Conservation (phyloP, 1,284 basidiomycete genomes). For the Cryptococcus sp. region DNA sequence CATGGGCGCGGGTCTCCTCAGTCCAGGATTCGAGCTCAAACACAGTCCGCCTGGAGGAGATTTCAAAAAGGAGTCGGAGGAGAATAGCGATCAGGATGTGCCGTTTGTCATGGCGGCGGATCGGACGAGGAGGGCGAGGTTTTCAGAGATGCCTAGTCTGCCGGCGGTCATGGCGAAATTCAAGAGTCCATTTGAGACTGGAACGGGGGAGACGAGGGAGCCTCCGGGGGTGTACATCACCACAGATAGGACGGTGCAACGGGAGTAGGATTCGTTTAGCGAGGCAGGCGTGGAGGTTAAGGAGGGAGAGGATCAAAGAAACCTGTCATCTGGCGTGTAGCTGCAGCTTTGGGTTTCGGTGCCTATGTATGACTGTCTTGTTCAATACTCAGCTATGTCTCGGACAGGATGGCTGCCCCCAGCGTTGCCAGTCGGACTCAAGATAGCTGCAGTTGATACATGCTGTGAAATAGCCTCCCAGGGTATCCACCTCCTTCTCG, state of each 20-base stretch:
- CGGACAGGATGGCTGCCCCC: no score
- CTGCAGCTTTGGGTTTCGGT: no score
- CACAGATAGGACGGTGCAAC: conserved; percentile 9
- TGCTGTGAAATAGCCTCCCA: no score
- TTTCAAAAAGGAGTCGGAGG: background rate
- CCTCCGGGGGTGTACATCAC: conserved; percentile 21
- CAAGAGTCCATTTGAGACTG: conserved; percentile 19
- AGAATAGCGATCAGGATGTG: conserved; percentile 4
- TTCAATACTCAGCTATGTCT: no score
- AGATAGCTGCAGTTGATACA: no score
- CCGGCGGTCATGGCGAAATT: conserved; percentile 21
- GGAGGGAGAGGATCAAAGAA: no score
- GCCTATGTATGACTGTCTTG: no score
- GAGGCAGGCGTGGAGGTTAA: no score
- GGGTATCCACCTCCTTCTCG: no score
- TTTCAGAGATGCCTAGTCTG: conserved; percentile 17
- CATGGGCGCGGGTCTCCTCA: background rate
- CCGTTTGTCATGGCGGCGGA: conserved; percentile 17
- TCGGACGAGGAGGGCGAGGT: conserved; percentile 11
- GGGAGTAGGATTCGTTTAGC: background rate
- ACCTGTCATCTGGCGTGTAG: no score
- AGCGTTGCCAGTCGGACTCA: no score
- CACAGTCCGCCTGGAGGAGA: background rate
- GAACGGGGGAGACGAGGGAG: background rate
- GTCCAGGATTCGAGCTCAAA: conserved; percentile 5